phyloP scores from a whole-genome alignment of 192 early-diverging fungal species.

The Neocallimastix lanati region DNA sequence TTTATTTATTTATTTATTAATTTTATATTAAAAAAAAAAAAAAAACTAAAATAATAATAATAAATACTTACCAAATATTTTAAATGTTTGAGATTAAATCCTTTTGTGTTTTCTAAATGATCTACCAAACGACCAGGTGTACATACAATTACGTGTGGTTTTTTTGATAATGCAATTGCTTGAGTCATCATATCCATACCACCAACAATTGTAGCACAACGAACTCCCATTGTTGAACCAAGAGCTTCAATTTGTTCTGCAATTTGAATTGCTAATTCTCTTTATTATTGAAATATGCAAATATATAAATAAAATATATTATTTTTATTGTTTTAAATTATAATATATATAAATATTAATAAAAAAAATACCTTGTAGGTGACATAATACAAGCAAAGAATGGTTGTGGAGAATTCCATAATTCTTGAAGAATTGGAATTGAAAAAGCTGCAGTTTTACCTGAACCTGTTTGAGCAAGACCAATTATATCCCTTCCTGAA shows the following conservation, averaged over 20 bases:
- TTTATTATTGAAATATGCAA: too few species aligned
- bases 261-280: slow-evolving; percentile 92
- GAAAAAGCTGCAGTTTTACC: slow-evolving; percentile 80
- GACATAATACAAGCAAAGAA: slow-evolving; percentile 93
- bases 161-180: slow-evolving; percentile 79
- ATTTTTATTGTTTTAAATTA: too few species aligned
- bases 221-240: slow-evolving; percentile 77
- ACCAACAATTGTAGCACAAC: slow-evolving; percentile 79
- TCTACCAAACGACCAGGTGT: slow-evolving; percentile 91
- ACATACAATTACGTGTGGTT: slow-evolving; percentile 85
- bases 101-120: slow-evolving; percentile 96
- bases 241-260: slow-evolving; percentile 79
- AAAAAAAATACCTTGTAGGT: slow-evolving; percentile 54
- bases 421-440: slow-evolving; percentile 61
- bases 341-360: too few species aligned
- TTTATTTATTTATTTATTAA: too few species aligned
- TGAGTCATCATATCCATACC: slow-evolving; percentile 97
- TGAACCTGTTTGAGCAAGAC: slow-evolving; percentile 91
- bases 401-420: slow-evolving; percentile 74
- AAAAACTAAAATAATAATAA: slow-evolving; percentile 4
- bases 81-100: slow-evolving; percentile 73
- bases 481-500: too few species aligned
- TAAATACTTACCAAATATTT: slow-evolving; percentile 54
- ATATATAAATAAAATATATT: too few species aligned
- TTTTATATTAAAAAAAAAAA: too few species aligned